These are phyloP conservation scores for Acer negundo DNA, from an alignment of 345 rosid genomes.

Conservation along the genomic window DNA sequence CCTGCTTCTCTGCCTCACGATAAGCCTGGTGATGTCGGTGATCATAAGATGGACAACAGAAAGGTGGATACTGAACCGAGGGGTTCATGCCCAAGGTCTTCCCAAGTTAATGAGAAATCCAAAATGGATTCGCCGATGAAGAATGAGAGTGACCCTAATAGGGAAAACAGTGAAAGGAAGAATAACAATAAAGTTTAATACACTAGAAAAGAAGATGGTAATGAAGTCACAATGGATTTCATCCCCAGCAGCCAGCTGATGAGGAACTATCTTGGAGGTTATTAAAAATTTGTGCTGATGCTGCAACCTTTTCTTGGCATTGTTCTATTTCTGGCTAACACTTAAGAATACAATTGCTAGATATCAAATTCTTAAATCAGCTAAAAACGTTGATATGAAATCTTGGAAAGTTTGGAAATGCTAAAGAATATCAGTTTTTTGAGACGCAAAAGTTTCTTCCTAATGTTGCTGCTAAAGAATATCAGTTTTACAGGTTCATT, in stretches of 20 bases:
- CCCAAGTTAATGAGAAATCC: constrained; percentile 24
- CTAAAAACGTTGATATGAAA: not conserved
- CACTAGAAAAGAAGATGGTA: constrained; percentile 14
- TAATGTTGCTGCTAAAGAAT: not conserved
- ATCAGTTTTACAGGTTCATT: constrained; percentile 38
- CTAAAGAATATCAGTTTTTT: not conserved
- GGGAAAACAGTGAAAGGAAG: constrained; percentile 6
- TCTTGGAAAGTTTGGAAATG: not conserved
- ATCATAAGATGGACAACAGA: constrained; percentile 24
- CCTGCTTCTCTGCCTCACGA: constrained; percentile 60
- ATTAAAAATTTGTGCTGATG: not conserved
- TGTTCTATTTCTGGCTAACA: not conserved
- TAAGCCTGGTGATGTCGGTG: constrained; percentile 21
- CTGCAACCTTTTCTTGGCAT: not conserved
- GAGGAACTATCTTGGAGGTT: constrained; percentile 14
- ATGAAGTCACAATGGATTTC: not conserved
- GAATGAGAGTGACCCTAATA: constrained; percentile 19
- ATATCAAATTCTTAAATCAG: not conserved
- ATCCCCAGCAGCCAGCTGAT: constrained; percentile 22
- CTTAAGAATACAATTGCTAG: not conserved
- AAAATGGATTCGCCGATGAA: constrained; percentile 29
- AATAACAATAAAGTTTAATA: constrained; percentile 15
- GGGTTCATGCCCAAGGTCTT: constrained; percentile 17
- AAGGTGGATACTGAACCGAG: constrained; percentile 21
- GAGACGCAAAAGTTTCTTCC: not conserved